A percentile compares a stretch with the other conserved stretches of the same genome.
These are phyloP conservation scores for Sextonia rubra DNA, from an alignment of 164 flowering plant species.

Conservation along the genomic window DNA sequence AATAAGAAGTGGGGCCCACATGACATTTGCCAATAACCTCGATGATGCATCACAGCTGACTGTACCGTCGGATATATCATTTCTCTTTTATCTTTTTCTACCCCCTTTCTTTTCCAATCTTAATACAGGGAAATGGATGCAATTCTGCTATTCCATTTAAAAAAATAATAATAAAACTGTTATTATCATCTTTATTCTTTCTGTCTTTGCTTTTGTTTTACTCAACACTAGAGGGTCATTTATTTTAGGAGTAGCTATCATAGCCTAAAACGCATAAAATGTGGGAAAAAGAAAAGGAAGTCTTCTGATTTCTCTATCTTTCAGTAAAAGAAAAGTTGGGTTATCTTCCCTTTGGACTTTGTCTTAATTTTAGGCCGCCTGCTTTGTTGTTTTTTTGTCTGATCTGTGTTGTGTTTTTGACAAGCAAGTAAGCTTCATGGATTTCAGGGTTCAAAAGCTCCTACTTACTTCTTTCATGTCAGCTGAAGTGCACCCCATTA, in stretches of 20 bases:
- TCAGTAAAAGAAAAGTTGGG: not conserved
- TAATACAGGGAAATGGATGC: too few species aligned
- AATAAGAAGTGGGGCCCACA: too few species aligned
- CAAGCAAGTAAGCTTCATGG: conserved; percentile 25
- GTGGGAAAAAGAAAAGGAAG: not conserved
- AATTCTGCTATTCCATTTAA: not conserved
- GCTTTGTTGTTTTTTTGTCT: not conserved
- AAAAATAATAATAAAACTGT: too few species aligned
- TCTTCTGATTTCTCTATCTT: not conserved
- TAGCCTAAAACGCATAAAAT: not conserved
- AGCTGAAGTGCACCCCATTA: conserved; percentile 85
- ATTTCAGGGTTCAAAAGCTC: conserved; percentile 52
- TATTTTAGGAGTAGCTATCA: not conserved
- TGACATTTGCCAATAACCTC: too few species aligned
- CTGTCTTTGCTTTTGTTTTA: not conserved
- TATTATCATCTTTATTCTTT: not conserved
- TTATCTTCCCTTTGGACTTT: not conserved
- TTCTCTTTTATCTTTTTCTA: not conserved
- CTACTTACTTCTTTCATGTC: conserved; percentile 70
- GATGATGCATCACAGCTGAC: too few species aligned
- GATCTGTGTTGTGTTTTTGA: not conserved
- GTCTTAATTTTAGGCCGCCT: conserved; percentile 4
- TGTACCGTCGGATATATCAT: not conserved
- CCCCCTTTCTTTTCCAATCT: not conserved
- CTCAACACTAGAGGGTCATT: not conserved